Evolutionary conservation across 129 eudicot species (phyloP).

Genomic region (Gnaphalium uliginosum): DNA sequence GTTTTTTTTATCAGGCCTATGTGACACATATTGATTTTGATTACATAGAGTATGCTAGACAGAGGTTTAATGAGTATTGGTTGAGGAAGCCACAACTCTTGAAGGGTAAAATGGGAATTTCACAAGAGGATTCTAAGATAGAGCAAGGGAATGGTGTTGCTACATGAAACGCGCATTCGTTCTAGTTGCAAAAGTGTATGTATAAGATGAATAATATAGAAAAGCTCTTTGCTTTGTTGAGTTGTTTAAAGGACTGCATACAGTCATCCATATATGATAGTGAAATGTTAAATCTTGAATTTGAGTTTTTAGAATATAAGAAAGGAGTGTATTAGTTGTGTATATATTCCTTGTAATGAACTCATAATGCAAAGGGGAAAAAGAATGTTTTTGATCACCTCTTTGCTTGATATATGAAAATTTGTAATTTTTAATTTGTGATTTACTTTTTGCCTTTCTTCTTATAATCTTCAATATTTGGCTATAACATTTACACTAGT

Average conservation of each 20-base stretch:
- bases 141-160: constrained; percentile 14
- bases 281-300: not conserved
- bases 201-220: constrained; percentile 30
- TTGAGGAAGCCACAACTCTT: constrained; percentile 35
- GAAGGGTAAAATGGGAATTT: constrained; percentile 2
- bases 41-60: constrained; percentile 70
- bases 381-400: constrained; percentile 28
- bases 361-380: constrained; percentile 13
- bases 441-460: not conserved
- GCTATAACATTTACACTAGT: not conserved
- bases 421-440: not conserved
- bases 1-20: constrained; percentile 42
- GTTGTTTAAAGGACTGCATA: not conserved
- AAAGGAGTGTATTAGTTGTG: constrained; percentile 22
- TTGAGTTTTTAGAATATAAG: constrained; percentile 16
- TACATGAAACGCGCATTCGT: constrained; percentile 13
- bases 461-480: not conserved
- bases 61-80: constrained; percentile 43
- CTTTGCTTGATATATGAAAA: constrained; percentile 20
- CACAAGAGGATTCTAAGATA: constrained; percentile 13
- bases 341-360: constrained; percentile 21
- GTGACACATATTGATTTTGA: constrained; percentile 65
- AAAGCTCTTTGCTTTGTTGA: constrained; percentile 2
- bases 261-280: not conserved
- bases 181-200: constrained; percentile 27